Evolutionary conservation across 2,329 filamentous ascomycete genomes (phyloP).

Genomic region (Ophiostoma angusticollis): DNA sequence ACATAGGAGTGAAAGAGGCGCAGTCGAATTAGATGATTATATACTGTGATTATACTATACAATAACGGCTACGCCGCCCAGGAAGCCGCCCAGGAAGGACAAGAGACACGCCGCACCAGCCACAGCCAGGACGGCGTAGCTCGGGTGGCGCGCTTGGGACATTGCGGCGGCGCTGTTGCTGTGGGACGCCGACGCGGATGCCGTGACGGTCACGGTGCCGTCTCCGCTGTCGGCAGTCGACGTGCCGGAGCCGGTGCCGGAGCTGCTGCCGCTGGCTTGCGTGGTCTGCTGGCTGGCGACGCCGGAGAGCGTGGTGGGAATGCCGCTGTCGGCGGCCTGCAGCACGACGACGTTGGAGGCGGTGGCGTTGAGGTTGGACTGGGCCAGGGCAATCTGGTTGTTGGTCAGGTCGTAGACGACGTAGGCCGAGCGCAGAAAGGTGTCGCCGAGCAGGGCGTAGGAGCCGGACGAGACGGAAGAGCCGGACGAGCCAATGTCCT

Average conservation of each 20-base stretch:
- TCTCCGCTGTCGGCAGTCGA: slow-evolving; percentile 1
- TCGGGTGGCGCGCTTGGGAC: slow-evolving; percentile 4
- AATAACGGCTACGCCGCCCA: slow-evolving; percentile 4
- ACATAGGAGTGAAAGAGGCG: background rate
- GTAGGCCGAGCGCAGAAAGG: slow-evolving; percentile 36
- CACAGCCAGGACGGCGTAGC: slow-evolving; percentile 12
- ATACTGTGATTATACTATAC: too few relatives aligned
- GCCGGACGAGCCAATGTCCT: slow-evolving; percentile 20
- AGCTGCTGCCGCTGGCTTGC: background rate
- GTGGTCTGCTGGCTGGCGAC: slow-evolving; percentile 24
- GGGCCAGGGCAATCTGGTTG: slow-evolving; percentile 37
- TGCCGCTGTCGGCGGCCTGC: slow-evolving; percentile 21
- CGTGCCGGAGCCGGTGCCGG: background rate
- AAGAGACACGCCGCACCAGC: slow-evolving; percentile 15
- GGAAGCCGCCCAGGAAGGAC: slow-evolving; percentile 17
- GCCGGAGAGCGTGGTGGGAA: slow-evolving; percentile 31
- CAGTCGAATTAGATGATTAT: slow-evolving; percentile 1
- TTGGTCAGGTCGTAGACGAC: slow-evolving; percentile 42
- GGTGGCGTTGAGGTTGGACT: slow-evolving; percentile 37
- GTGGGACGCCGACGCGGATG: slow-evolving; percentile 1
- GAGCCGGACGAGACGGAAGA: background rate
- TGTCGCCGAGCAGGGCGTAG: slow-evolving; percentile 30
- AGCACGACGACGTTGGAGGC: slow-evolving; percentile 34
- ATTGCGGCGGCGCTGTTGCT: slow-evolving; percentile 9
- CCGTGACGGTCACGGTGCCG: slow-evolving; percentile 10